Conservation (phyloP, 495 filamentous ascomycete genomes). For the Penicillium pulvis region DNA sequence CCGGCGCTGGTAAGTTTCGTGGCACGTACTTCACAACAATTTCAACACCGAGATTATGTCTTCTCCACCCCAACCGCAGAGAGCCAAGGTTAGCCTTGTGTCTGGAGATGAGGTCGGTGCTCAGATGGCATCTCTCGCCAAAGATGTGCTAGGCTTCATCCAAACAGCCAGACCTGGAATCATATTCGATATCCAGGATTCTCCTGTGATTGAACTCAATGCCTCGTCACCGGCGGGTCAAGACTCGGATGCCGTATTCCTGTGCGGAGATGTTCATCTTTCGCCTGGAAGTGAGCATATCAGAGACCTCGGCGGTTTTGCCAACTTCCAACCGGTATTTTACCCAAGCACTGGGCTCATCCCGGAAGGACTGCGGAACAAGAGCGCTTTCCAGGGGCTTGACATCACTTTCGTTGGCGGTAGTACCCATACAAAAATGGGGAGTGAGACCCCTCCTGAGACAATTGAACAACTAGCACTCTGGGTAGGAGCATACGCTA, state of each 20-base stretch:
- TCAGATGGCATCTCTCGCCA: not conserved
- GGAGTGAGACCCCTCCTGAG: not conserved
- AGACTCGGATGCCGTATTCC: not conserved
- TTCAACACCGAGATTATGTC: not conserved
- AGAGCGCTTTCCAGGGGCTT: not conserved
- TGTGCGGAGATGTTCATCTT: not conserved
- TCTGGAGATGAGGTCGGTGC: not conserved
- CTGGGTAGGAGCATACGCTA: not conserved
- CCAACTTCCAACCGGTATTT: not conserved
- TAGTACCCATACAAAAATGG: not conserved
- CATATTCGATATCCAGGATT: not conserved
- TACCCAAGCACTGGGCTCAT: not conserved
- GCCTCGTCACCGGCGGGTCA: too few relatives aligned
- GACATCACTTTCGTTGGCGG: not conserved
- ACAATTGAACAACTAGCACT: not conserved
- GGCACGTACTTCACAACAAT: not conserved
- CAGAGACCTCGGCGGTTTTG: not conserved
- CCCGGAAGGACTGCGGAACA: not conserved
- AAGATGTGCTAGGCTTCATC: not conserved
- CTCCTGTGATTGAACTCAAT: too few relatives aligned
- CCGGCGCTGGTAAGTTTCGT: not conserved
- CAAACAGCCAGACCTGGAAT: not conserved
- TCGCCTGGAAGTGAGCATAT: not conserved
- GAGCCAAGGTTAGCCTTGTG: not conserved
- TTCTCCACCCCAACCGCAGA: not conserved